Base-by-base conservation (phyloP, 164 flowering plant species). In the Cinnamomum chago region DNA sequence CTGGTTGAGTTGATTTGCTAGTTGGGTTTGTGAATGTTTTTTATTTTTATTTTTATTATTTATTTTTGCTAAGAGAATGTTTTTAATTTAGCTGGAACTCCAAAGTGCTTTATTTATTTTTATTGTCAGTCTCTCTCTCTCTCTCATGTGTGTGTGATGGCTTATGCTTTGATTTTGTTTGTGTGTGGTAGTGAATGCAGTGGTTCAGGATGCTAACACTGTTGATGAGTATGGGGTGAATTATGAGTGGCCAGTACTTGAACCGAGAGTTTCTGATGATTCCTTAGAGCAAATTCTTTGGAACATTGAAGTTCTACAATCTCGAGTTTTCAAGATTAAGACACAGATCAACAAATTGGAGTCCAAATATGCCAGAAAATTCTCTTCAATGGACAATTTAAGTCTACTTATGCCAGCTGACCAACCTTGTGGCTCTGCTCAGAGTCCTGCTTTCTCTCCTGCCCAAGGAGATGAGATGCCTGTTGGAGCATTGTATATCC, bases 331-430 rank as follows among this genome's bases (percentile, higher is more conserved):
- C 22, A 89, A 84, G 76, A 70, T 95, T 76, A 93, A 80, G 81
- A 69, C 77, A 68, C 86, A 82, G 74, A 80, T 92, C 72, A 88
- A 88, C 58, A 67, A 77, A 62, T 78, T 89, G 68, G 76, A 87
- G 76, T 73, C 82, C 11, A 81, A 82, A 73, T 82, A 90, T 80
- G 84, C 82, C 30, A 80, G 75, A 24, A 92, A 77, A 82, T 86
- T 87, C 75, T 89, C 92, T 72, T 89, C 94, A 71, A 82, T 88
- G 2, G 99, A 95, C 76, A 89, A 88, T 72, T 78, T 89, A 78
- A 86, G 91, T 84, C 88, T 87, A 62, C 82, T 86, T 71, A 79
- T 75, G 47, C 83, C 86, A 24, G 79, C 72, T 79, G 95, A 92
- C 67, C 84, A 60, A 51, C 91, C 82, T 73, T 83, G 83, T 24